A percentile compares a stretch with the other conserved stretches of the same genome.
These are phyloP conservation scores for Daldinia grandis DNA, from an alignment of 495 filamentous ascomycete species.

Conservation along the genomic window DNA sequence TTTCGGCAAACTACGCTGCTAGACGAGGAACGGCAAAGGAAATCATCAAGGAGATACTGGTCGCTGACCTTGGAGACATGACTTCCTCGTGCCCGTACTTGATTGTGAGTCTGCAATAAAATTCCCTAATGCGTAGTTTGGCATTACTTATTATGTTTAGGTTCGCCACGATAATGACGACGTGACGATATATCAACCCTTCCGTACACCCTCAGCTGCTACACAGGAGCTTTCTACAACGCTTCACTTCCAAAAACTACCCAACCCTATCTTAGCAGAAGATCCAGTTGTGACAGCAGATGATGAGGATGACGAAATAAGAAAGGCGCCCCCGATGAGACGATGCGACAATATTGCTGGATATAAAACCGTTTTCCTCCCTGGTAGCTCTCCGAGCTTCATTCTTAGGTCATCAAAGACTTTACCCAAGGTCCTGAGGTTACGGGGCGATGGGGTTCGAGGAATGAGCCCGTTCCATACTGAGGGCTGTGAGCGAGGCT, in stretches of 20 bases:
- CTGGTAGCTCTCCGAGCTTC: conserved; percentile 79
- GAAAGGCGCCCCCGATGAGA: conserved; percentile 63
- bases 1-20: conserved; percentile 73
- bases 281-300: conserved; percentile 52
- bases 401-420: conserved; percentile 79
- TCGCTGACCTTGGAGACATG: conserved; percentile 84
- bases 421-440: conserved; percentile 73
- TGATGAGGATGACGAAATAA: conserved; percentile 51
- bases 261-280: conserved; percentile 67
- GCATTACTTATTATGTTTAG: conserved; percentile 52
- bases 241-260: conserved; percentile 80
- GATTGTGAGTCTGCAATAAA: conserved; percentile 66
- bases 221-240: conserved; percentile 50
- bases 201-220: conserved; percentile 54
- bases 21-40: conserved; percentile 76
- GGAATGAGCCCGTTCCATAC: conserved; percentile 78
- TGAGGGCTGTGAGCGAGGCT: conserved; percentile 77
- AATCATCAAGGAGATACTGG: conserved; percentile 74
- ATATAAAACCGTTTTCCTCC: conserved; percentile 80
- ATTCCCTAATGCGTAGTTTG: neutral
- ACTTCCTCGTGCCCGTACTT: conserved; percentile 76
- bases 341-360: conserved; percentile 73
- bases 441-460: conserved; percentile 69
- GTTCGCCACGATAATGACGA: conserved; percentile 82
- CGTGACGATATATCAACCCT: conserved; percentile 86